Base-by-base conservation (phyloP, 495 filamentous ascomycete species). In the Penicillium coprophilum region DNA sequence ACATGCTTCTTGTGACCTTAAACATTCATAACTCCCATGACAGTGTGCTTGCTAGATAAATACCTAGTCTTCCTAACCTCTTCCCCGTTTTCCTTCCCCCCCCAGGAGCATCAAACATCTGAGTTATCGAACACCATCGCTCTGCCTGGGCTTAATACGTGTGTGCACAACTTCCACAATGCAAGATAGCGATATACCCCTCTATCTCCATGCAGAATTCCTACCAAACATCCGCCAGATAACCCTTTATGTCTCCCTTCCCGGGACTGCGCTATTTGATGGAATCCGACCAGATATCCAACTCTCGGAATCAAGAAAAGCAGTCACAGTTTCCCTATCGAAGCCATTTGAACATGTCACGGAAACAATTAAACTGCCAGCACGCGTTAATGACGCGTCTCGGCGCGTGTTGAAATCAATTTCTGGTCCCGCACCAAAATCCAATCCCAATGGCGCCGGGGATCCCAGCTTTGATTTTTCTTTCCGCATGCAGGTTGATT, bases 211-310 rank as follows among this genome's bases (percentile, higher is more conserved):
- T 66, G 91, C 92, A 15, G 94, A 98, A 77, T 82, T 94, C 0
- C 80, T 97, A 5, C 78, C 85, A 56, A 91, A 96, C 65, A 95
- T 98, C 61, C 85, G 87, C 12, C 89, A 92, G 69, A 80, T 96
- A 43, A 89, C 88, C 4, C 73, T 96, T 19, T 87, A 85, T 56
- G 84, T 86, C 5, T 85, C 85, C 0, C 76, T 94, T 3, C 77
- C 80, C 13, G 80, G 80, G 3, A 71, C 76, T 2, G 64, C 69
- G 41, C 71, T 71, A 32, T 45, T 69, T 3, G 66, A 75, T 20
- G 75, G 55, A 9, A 46, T 65, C 9, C 54, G 39, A 32, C 70
- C 71, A 30, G 40, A 60, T 3, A 65, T 77, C 30, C 62, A 67
- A 28, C 64, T 79, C 1, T 77, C 73, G 23, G 69, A 72, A 11